Base-by-base conservation (phyloP, 116 monocot genomes). In the Phalaenopsis hybrid region DNA sequence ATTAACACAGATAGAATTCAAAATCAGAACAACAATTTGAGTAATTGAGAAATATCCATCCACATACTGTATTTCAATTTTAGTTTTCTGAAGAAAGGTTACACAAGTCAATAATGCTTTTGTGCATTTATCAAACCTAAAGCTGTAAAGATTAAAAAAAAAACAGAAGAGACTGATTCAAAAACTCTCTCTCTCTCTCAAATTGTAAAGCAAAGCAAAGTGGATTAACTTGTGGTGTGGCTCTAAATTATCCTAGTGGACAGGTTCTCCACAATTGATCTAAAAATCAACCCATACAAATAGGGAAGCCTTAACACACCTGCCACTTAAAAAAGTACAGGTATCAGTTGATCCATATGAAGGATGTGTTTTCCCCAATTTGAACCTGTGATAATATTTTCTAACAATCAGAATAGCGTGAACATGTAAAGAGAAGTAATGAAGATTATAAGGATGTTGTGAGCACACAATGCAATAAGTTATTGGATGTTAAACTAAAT, bases 351-450 rank as follows among this genome's bases (percentile, higher is more conserved):
- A 90, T 78, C 97, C 97, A 89, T 91, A 91, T 87, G 90, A 85
- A 81, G 94, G 91, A 81, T 89, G 84, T 88, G 94, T 90, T 90
- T 94, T 90, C 86, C 97, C 97, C 97, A 97, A 89, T 83, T 86
- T 85, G 80, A 97, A 90, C 94, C 97, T 97, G 94, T 88, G 84
- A 89, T 94, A 85, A 75, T 89, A 90, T 79, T 79, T 79, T 88
- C 86, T 89, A 90, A 81, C 12, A 76, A 90, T 92, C 89, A 94
- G 81, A 89, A 80, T 44, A 81, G 79, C 18, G 74, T 84, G 81
- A 75, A 81, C 16, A 85, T 67, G 69, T 58, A 83, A 81, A 83
- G 59, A 84, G 80, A 70, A 78, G 80, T 75, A 37, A 57, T 76
- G 75, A 84, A 83, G 74, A 48, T 80, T n/a, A 81, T 8, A 83